Percentiles rank a stretch among this genome's conserved stretches.
These are phyloP conservation scores for Curvularia eragrostidis DNA, from an alignment of 2,329 filamentous ascomycete genomes.

Conservation along the genomic window DNA sequence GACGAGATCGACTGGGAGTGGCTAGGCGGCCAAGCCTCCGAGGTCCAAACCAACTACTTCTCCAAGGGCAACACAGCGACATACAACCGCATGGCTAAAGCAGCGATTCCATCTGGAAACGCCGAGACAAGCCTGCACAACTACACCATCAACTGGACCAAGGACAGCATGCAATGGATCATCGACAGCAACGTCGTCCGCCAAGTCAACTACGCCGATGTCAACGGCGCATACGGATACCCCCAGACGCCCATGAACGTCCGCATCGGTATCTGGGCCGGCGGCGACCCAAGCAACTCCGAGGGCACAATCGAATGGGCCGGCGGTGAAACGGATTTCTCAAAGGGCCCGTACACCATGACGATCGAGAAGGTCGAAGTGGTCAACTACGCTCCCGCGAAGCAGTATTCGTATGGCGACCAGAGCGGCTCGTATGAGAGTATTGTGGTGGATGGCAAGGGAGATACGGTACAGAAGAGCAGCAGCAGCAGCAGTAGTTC, in stretches of 20 bases:
- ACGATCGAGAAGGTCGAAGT: conserved; percentile 56
- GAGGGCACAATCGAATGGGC: conserved; percentile 70
- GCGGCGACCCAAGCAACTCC: conserved; percentile 51
- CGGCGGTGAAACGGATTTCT: conserved; percentile 61
- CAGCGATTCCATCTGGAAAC: conserved; percentile 53
- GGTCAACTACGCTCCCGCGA: conserved; percentile 57
- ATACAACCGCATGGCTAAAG: conserved; percentile 70
- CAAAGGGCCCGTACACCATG: conserved; percentile 57
- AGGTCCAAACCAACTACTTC: conserved; percentile 77
- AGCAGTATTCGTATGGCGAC: conserved; percentile 57
- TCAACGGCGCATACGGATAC: conserved; percentile 63
- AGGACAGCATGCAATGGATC: conserved; percentile 67
- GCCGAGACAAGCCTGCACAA: conserved; percentile 66
- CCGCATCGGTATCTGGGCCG: conserved; percentile 53
- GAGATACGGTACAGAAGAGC: not conserved
- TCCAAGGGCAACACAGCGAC: conserved; percentile 56
- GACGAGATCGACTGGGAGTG: conserved; percentile 92
- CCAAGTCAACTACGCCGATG: conserved; percentile 62
- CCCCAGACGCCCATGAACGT: conserved; percentile 76
- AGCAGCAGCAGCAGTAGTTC: too few relatives aligned
- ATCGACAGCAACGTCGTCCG: conserved; percentile 72
- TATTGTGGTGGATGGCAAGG: conserved; percentile 50
- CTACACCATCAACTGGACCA: conserved; percentile 74
- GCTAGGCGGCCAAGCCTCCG: conserved; percentile 69
- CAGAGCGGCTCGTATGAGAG: conserved; percentile 53